Base-by-base conservation (phyloP, 352 stramenopile genomes). In the Aphanomyces invadans region DNA sequence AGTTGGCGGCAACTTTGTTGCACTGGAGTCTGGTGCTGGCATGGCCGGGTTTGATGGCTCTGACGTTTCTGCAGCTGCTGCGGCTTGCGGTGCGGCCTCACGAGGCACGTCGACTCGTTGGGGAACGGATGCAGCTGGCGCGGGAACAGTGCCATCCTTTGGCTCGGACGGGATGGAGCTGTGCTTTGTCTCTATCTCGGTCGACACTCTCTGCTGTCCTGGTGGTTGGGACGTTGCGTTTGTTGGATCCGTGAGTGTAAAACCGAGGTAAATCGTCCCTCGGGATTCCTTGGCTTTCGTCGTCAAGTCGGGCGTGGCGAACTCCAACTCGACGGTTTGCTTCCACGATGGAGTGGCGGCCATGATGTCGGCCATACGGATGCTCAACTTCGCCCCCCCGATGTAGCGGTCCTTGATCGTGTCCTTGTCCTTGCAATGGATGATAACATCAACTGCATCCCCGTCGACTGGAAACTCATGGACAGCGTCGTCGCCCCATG, bases 401-500 rank as follows among this genome's bases (percentile, higher is more conserved):
- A 85, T 81, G 61, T 80, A 82, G 56, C 73, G 70, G 52, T 82
- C 72, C 36, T 73, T 76, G 31, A 82, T 44, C 54, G 73, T 65
- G 31, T 81, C 77, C 39, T 72, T 79, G 70, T 85, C 77, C 56
- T 78, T 77, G 25, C 81, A 75, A 33, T 81, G 75, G 23, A 85
- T 17, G 26, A 70, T 61, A 2, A 85, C 63, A 19, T 68, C 51
- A 17, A 39, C 26, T 7, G 76, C 21, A 28, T n/a, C 48, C 3
- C 23, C 57, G 28, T 73, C 72, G 4, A 71, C 65, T 1, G 12
- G 29, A 4, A 85, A 85, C 64, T 80, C 74, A 3, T 65, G 48
- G 9, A 73, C 60, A 4, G 75, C 77, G n/a, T 75, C 72, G 3
- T 68, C 19, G 29, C 59, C 73, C 75, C 77, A 85, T 59, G 48